Evolutionary conservation across 2,329 filamentous ascomycete genomes (phyloP), one percentile per base, ranked within the genome.

Genomic region (Coniochaeta sp.): DNA sequence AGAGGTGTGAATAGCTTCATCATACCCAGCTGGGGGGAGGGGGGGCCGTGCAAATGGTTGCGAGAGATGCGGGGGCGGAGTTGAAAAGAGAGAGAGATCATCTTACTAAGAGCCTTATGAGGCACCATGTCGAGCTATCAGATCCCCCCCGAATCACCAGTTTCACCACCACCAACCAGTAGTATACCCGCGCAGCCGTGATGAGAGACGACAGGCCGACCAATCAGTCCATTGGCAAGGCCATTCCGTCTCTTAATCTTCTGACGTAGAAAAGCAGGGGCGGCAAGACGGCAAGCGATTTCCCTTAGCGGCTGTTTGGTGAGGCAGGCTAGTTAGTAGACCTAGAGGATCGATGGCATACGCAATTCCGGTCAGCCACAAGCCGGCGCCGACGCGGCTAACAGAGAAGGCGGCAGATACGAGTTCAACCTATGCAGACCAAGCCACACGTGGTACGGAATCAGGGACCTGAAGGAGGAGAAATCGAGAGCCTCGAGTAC

Each of bases 21-120:
- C 10, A n/a, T n/a, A n/a, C n/a, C 26, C 38, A 42, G 38, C 38
- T 40, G 14, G 38, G 38, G n/a, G n/a, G n/a, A n/a, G n/a, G n/a
- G n/a, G n/a, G 38, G 38, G 38, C 38, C 38, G 38, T 42, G 38
- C 38, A 42, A 42, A 22, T n/a, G n/a, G n/a, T n/a, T n/a, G n/a
- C n/a, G n/a, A n/a, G n/a, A n/a, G 26, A 22, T 42, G 38, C 18
- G 38, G 38, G 8, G 20, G 38, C 38, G 18, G 38, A 42, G 33
- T 38, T 18, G 18, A 18, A 24, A 42, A 26, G n/a, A n/a, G n/a
- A n/a, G n/a, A n/a, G n/a, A n/a, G n/a, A 26, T 26, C 26, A 24
- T 22, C 38, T 42, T 42, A 42, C 38, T 42, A 22, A 42, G 38
- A 42, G 38, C 38, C 20, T 42, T 6, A 24, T 18, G 20, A n/a